Conservation (phyloP, 495 filamentous ascomycete genomes). For the Annulohypoxylon bovei region DNA sequence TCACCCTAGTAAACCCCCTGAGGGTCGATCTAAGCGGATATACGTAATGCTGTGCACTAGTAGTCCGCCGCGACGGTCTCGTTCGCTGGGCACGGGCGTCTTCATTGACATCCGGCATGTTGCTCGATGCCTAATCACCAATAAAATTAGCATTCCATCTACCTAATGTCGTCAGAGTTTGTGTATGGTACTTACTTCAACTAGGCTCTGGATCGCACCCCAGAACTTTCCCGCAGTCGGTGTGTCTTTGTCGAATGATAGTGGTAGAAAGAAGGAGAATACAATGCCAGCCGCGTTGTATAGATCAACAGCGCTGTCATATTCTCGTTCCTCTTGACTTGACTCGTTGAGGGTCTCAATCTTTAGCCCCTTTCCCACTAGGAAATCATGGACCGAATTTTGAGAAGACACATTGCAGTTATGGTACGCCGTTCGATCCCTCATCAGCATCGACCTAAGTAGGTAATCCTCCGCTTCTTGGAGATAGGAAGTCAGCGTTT, state of each 20-base stretch:
- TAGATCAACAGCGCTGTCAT: constrained; percentile 43
- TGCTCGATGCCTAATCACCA: constrained; percentile 3
- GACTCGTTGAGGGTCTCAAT: constrained; percentile 27
- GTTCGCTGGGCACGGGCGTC: neutral
- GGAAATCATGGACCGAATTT: constrained; percentile 14
- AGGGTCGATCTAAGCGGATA: constrained; percentile 24
- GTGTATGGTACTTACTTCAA: constrained; percentile 35
- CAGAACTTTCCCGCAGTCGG: constrained; percentile 49
- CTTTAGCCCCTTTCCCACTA: constrained; percentile 12
- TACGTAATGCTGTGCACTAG: neutral
- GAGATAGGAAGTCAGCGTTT: constrained; percentile 21
- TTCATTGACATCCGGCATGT: neutral
- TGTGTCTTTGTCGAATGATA: constrained; percentile 8
- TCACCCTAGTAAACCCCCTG: constrained; percentile 28
- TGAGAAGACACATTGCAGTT: constrained; percentile 23
- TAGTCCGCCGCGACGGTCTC: neutral
- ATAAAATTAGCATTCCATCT: neutral
- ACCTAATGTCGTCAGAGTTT: neutral
- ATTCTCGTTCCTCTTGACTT: constrained; percentile 19
- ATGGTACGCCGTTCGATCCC: constrained; percentile 30
- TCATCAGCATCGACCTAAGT: constrained; percentile 22
- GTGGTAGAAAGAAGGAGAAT: constrained; percentile 51
- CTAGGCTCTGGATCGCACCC: constrained; percentile 44
- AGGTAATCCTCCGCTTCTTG: constrained; percentile 31
- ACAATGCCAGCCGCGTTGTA: constrained; percentile 47